Percentiles rank a stretch among this genome's conserved stretches.
Conservation (phyloP, 75 land plant genomes). For the Pinus albicaulis region DNA sequence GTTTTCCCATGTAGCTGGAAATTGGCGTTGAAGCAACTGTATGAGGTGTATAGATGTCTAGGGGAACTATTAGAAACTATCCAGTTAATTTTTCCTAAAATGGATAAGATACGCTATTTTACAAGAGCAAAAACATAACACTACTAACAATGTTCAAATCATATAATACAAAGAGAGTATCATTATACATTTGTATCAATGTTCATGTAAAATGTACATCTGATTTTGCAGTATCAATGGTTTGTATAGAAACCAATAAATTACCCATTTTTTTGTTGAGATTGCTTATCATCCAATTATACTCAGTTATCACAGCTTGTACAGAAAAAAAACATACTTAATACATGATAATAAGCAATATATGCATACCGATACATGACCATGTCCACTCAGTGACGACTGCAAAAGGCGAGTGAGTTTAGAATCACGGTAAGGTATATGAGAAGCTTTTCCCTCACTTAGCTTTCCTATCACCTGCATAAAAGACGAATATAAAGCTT, state of each 20-base stretch:
- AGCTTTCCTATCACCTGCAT: constrained; percentile 93
- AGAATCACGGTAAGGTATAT: constrained; percentile 98
- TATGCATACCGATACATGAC: constrained; percentile 86
- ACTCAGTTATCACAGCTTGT: background rate
- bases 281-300: background rate
- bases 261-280: too few relatives aligned
- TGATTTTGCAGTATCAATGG: background rate
- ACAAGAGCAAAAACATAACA: background rate
- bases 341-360: background rate
- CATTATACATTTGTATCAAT: background rate
- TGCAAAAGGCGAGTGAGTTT: constrained; percentile 95
- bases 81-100: background rate
- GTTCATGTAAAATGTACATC: background rate
- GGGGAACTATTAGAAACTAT: constrained; percentile 16
- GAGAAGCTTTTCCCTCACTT: constrained; percentile 95
- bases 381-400: constrained; percentile 96
- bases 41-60: too few relatives aligned
- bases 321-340: background rate
- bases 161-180: background rate
- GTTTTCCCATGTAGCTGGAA: background rate
- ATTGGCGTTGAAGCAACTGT: background rate
- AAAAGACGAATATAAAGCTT: background rate
- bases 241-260: background rate
- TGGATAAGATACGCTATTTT: background rate
- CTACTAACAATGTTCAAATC: background rate